Base-by-base conservation (phyloP, 768 basidiomycete species). In the Panaeolus cyanescens region DNA sequence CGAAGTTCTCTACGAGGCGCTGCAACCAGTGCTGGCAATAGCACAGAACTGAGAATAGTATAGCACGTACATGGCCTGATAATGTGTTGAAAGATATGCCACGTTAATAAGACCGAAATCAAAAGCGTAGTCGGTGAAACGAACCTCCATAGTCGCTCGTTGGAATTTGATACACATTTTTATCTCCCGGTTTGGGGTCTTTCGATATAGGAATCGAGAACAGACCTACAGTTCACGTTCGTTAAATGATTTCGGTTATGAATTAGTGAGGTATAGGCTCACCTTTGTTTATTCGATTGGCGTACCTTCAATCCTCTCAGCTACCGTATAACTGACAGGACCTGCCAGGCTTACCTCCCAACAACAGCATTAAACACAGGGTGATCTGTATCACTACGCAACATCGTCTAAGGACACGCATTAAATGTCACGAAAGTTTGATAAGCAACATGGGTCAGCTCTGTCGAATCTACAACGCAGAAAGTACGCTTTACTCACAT, bases 141-240 rank as follows among this genome's bases (percentile, higher is more conserved):
- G 37, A 62, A 80, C 82, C 81, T 64, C 80, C 75, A 61, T 81
- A 75, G 61, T 84, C 83, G 62, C 84, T 85, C 0, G 74, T 77
- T 3, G 84, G 79, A 32, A 82, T 81, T 55, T 83, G 81, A 62
- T 79, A 85, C 0, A 80, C 79, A 54, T 77, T 78, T 3, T 81
- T 77, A 6, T 75, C 80, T 34, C 71, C 68, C 0, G 78, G 76
- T 58, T 77, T 75, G 9, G 82, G 78, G 37, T 75, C 58, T 67
- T 80, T 81, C 4, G 81, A 78, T 31, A 81, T 81, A 0, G 83
- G 83, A 54, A 85, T 84, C 1, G 82, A 82, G 62, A 86, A 85
- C 1, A 79, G 80, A 13, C 83, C 83, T 83, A 25, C 15, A 55
- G 12, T 22, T n/a, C 33, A 57, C 15, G 36, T 59, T 30, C 30